These are phyloP conservation scores for Chenopodium formosanum DNA, from an alignment of 148 eudicot species.

Conservation along the genomic window DNA sequence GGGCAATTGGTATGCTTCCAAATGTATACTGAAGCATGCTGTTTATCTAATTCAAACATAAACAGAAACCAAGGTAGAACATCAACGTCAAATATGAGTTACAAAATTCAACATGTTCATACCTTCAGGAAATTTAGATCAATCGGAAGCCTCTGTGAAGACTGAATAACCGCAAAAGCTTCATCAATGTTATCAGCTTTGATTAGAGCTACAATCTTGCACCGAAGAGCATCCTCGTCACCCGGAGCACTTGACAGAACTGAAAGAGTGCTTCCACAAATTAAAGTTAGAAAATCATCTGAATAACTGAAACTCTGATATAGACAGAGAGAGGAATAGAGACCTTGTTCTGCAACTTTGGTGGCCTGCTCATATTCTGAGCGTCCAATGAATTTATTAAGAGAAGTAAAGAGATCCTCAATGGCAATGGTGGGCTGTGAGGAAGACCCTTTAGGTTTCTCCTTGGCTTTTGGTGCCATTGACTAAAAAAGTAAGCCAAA, in stretches of 20 bases:
- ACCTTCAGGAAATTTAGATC: slow-evolving; percentile 79
- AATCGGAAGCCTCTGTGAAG: slow-evolving; percentile 44
- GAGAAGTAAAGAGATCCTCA: slow-evolving; percentile 73
- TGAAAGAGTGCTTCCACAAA: slow-evolving; percentile 21
- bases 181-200: slow-evolving; percentile 60
- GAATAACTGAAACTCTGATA: background rate
- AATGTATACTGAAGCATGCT: background rate
- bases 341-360: slow-evolving; percentile 72
- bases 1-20: background rate
- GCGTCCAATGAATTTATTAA: slow-evolving; percentile 53
- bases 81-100: background rate
- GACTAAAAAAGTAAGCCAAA: background rate
- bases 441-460: slow-evolving; percentile 43
- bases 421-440: slow-evolving; percentile 43
- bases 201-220: slow-evolving; percentile 77
- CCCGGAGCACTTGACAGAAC: slow-evolving; percentile 66
- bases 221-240: slow-evolving; percentile 84
- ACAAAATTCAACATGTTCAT: background rate
- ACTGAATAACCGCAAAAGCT: slow-evolving; percentile 52
- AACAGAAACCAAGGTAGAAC: background rate
- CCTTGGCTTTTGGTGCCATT: slow-evolving; percentile 72
- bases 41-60: background rate
- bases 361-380: slow-evolving; percentile 43
- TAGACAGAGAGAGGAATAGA: background rate
- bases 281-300: background rate